Evolutionary conservation across 2,329 filamentous ascomycete species (phyloP), one percentile per base, ranked within the genome.

Genomic region (Aspergillus aculeatinus): DNA sequence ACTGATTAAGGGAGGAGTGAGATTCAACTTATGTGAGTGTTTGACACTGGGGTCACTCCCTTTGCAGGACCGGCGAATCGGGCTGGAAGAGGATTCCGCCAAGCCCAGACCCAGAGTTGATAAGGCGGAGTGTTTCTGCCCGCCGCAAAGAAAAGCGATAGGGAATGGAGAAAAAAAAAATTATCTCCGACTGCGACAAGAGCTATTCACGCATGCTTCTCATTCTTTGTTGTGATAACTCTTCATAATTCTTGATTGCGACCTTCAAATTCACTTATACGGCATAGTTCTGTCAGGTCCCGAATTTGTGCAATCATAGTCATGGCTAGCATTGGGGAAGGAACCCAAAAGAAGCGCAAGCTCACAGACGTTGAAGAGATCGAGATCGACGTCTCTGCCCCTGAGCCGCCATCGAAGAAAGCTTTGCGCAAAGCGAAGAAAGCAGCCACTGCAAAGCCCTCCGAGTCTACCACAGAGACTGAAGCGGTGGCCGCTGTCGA

Each of bases 321-420:
- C 56, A 77, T 76, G 74, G 51, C 67, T 9, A 69, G 67, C 48
- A 51, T 68, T 25, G 61, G 65, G 31, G 70, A 74, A 61, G 63
- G 64, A 49, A 68, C 61, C 44, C 65, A 73, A 48, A 89, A 84
- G 73, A 92, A 96, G 80, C 89, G 90, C 76, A 95, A 94, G 77
- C 80, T 87, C 42, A 68, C 72, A 53, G 78, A 78, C 19, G 74
- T 70, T 42, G 62, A 73, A 25, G 90, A 93, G 70, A 89, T 99
- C 70, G 92, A 96, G 76, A 92, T 99, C 73, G 91, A 99, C 74
- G 80, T 99, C 63, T 83, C 81, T 65, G 87, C 90, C n/a, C 95
- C 95, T 27, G 93, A 98, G 72, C 95, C 95, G 21, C 91, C 92
- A 1, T 98, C 95, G 35, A 99, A 98, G 77, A 96, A 95, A 74